A percentile compares a stretch with the other conserved stretches of the same genome.
Conservation (phyloP, 352 stramenopile genomes). For the Peronospora destructor region DNA sequence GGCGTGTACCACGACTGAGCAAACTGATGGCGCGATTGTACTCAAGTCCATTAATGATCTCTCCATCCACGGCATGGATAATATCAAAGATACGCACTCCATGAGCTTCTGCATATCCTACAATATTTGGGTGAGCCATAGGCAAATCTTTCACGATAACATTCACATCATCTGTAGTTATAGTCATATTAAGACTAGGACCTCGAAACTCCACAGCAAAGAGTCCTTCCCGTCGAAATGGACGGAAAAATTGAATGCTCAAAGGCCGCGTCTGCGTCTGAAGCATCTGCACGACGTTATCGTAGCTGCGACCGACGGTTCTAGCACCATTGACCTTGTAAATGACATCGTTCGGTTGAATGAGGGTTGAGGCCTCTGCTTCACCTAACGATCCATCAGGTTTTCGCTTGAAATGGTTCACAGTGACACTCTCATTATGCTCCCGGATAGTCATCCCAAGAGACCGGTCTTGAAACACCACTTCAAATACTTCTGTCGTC, state of each 20-base stretch:
- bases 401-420: slow-evolving; percentile 77
- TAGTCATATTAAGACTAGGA: slow-evolving; percentile 79
- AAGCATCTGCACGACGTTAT: slow-evolving; percentile 82
- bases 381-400: slow-evolving; percentile 44
- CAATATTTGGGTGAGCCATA: slow-evolving; percentile 76
- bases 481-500: slow-evolving; percentile 69
- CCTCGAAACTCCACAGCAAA: slow-evolving; percentile 79
- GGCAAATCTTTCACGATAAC: slow-evolving; percentile 81
- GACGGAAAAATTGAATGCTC: slow-evolving; percentile 78
- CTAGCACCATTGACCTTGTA: slow-evolving; percentile 80
- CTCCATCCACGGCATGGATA: slow-evolving; percentile 72
- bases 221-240: slow-evolving; percentile 65
- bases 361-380: slow-evolving; percentile 47
- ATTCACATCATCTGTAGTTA: slow-evolving; percentile 79
- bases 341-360: slow-evolving; percentile 73
- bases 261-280: slow-evolving; percentile 70
- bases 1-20: slow-evolving; percentile 51
- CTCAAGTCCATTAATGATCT: slow-evolving; percentile 70
- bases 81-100: slow-evolving; percentile 75
- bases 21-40: slow-evolving; percentile 79
- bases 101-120: slow-evolving; percentile 75
- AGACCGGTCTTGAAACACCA: slow-evolving; percentile 57
- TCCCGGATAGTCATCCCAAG: slow-evolving; percentile 83
- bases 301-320: slow-evolving; percentile 71
- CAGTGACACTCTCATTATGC: slow-evolving; percentile 76